phyloP scores from a whole-genome alignment of 2,329 filamentous ascomycete genomes.

The Aphanoascus verrucosus region DNA sequence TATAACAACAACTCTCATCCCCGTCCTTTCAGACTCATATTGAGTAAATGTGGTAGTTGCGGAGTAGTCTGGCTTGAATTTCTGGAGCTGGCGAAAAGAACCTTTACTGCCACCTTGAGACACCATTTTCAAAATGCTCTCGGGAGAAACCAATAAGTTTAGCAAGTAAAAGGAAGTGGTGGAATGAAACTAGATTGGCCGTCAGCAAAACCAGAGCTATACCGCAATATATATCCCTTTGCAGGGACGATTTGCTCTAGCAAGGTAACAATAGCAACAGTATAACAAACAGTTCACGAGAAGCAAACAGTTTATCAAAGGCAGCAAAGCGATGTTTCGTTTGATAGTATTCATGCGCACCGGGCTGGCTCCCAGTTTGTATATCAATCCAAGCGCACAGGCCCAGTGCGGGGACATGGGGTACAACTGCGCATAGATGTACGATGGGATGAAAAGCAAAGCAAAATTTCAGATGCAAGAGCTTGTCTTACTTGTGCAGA shows the following conservation, averaged over 20 bases:
- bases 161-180: not conserved
- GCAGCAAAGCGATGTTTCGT: too few relatives aligned
- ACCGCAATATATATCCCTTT: not conserved
- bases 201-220: not conserved
- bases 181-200: not conserved
- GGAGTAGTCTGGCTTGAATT: conserved; percentile 82
- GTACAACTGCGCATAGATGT: not conserved
- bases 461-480: not conserved
- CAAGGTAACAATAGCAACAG: not conserved
- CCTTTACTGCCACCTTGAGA: not conserved
- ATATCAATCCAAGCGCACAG: not conserved
- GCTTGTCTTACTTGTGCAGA: not conserved
- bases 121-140: not conserved
- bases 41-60: conserved; percentile 75
- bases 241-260: not conserved
- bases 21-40: conserved; percentile 90
- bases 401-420: not conserved
- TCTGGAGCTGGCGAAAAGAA: conserved; percentile 70
- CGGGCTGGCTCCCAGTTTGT: too few relatives aligned
- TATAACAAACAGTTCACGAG: too few relatives aligned
- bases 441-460: not conserved
- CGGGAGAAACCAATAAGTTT: not conserved
- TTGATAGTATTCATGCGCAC: too few relatives aligned
- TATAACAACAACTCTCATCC: conserved; percentile 87
- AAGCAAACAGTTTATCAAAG: too few relatives aligned